These are phyloP conservation scores for Coleophoma crateriformis DNA, from an alignment of 2,329 filamentous ascomycete genomes.

Conservation along the genomic window DNA sequence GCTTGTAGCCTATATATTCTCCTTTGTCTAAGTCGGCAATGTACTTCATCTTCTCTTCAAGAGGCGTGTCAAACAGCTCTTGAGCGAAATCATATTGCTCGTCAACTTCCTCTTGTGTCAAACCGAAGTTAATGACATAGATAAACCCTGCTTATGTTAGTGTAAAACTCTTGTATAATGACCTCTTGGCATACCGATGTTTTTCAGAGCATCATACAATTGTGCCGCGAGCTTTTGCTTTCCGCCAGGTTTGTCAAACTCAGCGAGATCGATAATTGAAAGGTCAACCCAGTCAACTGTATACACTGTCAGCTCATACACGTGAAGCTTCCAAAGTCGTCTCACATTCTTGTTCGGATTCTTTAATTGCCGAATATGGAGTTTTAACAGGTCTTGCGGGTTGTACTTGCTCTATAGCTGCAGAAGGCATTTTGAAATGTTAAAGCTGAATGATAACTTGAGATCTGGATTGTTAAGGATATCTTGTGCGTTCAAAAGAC, in stretches of 20 bases:
- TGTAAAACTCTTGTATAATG: background rate
- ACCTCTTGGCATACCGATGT: constrained; percentile 29
- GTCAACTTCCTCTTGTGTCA: constrained; percentile 51
- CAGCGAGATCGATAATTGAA: constrained; percentile 42
- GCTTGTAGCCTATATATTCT: constrained; percentile 50
- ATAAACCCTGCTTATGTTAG: constrained; percentile 37
- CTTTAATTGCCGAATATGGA: no score
- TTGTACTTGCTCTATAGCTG: no score
- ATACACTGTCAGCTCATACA: background rate
- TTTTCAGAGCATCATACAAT: constrained; percentile 40
- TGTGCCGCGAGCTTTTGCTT: constrained; percentile 43
- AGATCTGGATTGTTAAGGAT: no score
- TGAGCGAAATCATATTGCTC: constrained; percentile 54
- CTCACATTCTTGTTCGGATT: no score
- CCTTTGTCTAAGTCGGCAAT: constrained; percentile 37
- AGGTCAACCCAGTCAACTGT: constrained; percentile 40
- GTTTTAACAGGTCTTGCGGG: no score
- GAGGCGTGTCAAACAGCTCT: constrained; percentile 48
- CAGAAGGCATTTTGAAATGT: no score
- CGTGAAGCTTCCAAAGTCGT: no score
- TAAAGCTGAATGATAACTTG: no score
- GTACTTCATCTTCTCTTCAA: constrained; percentile 53
- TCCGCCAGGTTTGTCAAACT: constrained; percentile 40
- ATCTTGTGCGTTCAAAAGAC: no score
- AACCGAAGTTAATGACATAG: constrained; percentile 54